Conservation (phyloP, 129 eudicot genomes). For the Scalesia atractyloides region DNA sequence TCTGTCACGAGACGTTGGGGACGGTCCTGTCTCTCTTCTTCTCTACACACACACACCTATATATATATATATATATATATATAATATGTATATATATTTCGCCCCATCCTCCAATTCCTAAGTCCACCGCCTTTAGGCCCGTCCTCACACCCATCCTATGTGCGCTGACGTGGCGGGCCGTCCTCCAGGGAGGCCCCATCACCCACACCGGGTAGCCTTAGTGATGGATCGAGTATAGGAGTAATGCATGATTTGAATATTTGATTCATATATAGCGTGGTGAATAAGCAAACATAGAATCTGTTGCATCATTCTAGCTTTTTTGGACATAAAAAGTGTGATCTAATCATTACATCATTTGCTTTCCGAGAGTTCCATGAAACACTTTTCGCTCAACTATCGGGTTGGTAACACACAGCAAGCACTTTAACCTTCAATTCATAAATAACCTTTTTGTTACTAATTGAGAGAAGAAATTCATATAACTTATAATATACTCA, state of each 20-base stretch:
- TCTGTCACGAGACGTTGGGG: no score
- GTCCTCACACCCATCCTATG: no score
- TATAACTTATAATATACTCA: neutral
- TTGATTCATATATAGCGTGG: constrained; percentile 25
- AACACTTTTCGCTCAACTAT: constrained; percentile 22
- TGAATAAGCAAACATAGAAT: constrained; percentile 29
- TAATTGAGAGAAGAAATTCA: neutral
- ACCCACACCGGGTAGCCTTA: no score
- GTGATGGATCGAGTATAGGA: no score
- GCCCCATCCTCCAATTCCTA: no score
- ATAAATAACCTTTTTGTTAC: neutral
- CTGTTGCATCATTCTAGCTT: constrained; percentile 28
- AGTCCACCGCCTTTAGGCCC: no score
- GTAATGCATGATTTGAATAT: constrained; percentile 19
- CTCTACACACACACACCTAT: no score
- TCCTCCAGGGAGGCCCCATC: no score
- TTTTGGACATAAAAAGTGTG: constrained; percentile 19
- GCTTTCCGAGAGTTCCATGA: constrained; percentile 18
- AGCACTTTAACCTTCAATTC: neutral
- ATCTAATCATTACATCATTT: constrained; percentile 27
- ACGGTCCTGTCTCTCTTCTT: no score
- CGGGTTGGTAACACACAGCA: constrained; percentile 8
- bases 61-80: no score
- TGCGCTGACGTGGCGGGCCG: no score
- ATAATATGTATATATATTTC: no score